Evolutionary conservation across 2,329 filamentous ascomycete species (phyloP).

Genomic region (Sporothrix brasiliensis): DNA sequence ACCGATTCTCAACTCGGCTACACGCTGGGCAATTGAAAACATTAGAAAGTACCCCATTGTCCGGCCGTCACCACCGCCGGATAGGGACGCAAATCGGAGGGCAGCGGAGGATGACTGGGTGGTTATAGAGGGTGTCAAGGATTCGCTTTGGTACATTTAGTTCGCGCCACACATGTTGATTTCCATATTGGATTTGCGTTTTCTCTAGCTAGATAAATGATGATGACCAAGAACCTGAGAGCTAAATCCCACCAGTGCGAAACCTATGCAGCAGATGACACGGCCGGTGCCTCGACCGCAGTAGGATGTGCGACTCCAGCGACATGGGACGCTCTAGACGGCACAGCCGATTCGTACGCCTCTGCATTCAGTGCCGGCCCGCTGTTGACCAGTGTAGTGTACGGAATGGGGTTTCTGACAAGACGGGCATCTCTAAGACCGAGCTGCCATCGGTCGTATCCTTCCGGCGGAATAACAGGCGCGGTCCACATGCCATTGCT

Average conservation of each 20-base stretch:
- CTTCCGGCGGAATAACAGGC: slow-evolving; percentile 15
- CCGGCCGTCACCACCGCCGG: neutral
- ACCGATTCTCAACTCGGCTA: slow-evolving; percentile 49
- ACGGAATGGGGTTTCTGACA: slow-evolving; percentile 28
- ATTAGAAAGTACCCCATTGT: slow-evolving; percentile 52
- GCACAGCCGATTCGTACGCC: too few species aligned
- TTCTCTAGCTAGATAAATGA: neutral
- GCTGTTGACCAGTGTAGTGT: neutral
- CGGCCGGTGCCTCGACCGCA: neutral
- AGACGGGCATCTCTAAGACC: slow-evolving; percentile 30
- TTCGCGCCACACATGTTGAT: neutral
- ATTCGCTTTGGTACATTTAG: slow-evolving; percentile 24
- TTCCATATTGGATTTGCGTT: neutral
- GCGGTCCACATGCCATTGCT: slow-evolving; percentile 32
- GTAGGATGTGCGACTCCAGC: too few species aligned
- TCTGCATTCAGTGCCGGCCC: neutral
- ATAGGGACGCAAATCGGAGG: neutral
- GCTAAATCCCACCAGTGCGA: neutral
- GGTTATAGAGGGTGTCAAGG: slow-evolving; percentile 2
- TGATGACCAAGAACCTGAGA: neutral
- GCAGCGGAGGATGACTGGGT: slow-evolving; percentile 25
- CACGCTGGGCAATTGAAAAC: slow-evolving; percentile 54
- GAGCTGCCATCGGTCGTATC: slow-evolving; percentile 32
- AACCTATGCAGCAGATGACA: neutral
- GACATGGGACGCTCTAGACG: neutral